Evolutionary conservation across 75 land plant species (phyloP), one percentile per base, ranked within the genome.

Genomic region (Pinus tabuliformis): DNA sequence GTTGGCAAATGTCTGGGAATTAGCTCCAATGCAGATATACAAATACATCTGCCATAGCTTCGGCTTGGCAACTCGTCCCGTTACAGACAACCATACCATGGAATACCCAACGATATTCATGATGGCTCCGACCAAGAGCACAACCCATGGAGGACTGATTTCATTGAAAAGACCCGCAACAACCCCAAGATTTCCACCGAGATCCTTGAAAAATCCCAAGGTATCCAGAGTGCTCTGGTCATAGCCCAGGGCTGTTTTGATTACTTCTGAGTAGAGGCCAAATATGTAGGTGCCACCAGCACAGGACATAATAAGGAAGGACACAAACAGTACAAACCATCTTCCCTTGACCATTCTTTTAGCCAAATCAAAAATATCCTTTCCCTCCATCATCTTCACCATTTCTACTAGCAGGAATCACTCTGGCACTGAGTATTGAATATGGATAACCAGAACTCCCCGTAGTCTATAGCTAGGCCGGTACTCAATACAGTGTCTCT

Each of bases 11-110:
- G 92, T 74, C 75, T 79, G 82, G 1, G 91, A 77, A 70, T 91
- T 86, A 16, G 90, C 80, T 56, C 84, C 92, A 21, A 91, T 56
- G 75, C 76, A 79, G 4, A 88, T 86, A 79, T 78, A 88, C 58
- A 85, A 20, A 70, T 88, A 91, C 92, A 91, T 91, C 62, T 88
- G 90, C 90, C 90, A 91, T 71, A 71, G 79, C 5, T 65, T 30
- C 3, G 89, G 89, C 28, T 74, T 70, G 20, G 90, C 15, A 4
- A 82, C 78, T 15, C 82, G 77, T 28, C 60, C 60, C 17, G 90
- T 86, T 26, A 85, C 86, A 59, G 90, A 58, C 3, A 91, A 81
- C 90, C 90, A 91, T 24, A 88, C 73, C 88, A 88, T 83, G 73
- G 78, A 36, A 71, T 88, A 91, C 62, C 90, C 92, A 49, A 73